These are phyloP conservation scores for Plasmodium vivax DNA, from an alignment of 169 alveolate genomes.

Conservation along the genomic window DNA sequence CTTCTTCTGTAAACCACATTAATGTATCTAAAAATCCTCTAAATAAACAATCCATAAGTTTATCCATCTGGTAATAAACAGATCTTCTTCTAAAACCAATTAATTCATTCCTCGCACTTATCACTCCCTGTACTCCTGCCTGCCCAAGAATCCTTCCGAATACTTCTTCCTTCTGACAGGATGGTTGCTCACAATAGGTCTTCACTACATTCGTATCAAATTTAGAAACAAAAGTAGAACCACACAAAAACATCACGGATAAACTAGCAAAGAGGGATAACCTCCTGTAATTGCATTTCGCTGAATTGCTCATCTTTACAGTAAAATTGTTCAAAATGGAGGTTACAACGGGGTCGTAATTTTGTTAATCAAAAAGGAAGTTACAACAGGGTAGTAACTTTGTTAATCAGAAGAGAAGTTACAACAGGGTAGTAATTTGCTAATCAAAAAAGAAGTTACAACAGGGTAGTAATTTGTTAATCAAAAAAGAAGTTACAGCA, in stretches of 20 bases:
- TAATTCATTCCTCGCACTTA: slow-evolving; percentile 12
- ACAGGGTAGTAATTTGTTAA: neutral
- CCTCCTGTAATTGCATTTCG: neutral
- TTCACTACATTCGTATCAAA: neutral
- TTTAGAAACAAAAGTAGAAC: neutral
- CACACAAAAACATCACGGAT: neutral
- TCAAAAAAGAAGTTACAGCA: neutral
- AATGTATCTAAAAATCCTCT: slow-evolving; percentile 47
- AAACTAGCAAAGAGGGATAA: neutral
- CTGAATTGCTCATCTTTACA: neutral
- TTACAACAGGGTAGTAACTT: neutral
- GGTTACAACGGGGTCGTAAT: neutral
- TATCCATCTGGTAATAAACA: slow-evolving; percentile 5
- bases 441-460: neutral
- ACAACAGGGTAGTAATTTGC: neutral
- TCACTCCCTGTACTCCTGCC: slow-evolving; percentile 5
- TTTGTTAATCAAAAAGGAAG: neutral
- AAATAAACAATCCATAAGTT: slow-evolving; percentile 28
- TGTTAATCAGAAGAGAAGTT: neutral
- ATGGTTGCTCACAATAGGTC: neutral
- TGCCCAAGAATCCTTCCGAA: neutral
- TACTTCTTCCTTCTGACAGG: neutral
- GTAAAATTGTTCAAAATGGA: neutral
- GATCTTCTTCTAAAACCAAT: slow-evolving; percentile 24
- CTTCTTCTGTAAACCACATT: slow-evolving; percentile 35